These are phyloP conservation scores for Xylaria castorea DNA, from an alignment of 495 filamentous ascomycete genomes.

Conservation along the genomic window DNA sequence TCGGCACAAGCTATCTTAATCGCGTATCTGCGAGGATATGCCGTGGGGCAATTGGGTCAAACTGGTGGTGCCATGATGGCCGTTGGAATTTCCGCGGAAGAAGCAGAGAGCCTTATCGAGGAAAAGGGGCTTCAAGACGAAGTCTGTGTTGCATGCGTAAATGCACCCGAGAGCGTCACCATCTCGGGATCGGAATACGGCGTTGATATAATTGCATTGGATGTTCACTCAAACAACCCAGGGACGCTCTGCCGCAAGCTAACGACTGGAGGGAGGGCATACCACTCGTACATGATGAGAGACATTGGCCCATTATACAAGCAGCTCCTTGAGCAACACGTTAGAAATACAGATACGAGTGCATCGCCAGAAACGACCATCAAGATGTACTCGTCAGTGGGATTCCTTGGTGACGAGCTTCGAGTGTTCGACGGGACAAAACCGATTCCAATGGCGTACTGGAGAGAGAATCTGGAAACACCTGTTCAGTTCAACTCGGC, in stretches of 20 bases:
- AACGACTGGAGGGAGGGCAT: slow-evolving; percentile 40
- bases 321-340: not conserved
- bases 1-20: slow-evolving; percentile 53
- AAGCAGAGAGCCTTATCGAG: slow-evolving; percentile 29
- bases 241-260: not conserved
- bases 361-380: not conserved
- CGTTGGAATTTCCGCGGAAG: slow-evolving; percentile 44
- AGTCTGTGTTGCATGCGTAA: slow-evolving; percentile 55
- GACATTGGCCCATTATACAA: slow-evolving; percentile 39
- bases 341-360: not conserved
- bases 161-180: not conserved
- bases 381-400: not conserved
- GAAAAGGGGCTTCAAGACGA: slow-evolving; percentile 7
- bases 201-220: not conserved
- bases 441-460: slow-evolving; percentile 39
- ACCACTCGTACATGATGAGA: slow-evolving; percentile 55
- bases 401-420: slow-evolving; percentile 5
- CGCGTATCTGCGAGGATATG: slow-evolving; percentile 52
- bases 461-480: slow-evolving; percentile 57
- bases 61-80: slow-evolving; percentile 55
- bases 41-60: slow-evolving; percentile 25
- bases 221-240: not conserved
- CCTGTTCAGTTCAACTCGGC: slow-evolving; percentile 51
- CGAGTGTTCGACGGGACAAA: not conserved
- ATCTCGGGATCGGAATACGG: not conserved